Evolutionary conservation across 2,329 filamentous ascomycete genomes (phyloP), one percentile per base, ranked within the genome.

Genomic region (Aspergillus amoenus): DNA sequence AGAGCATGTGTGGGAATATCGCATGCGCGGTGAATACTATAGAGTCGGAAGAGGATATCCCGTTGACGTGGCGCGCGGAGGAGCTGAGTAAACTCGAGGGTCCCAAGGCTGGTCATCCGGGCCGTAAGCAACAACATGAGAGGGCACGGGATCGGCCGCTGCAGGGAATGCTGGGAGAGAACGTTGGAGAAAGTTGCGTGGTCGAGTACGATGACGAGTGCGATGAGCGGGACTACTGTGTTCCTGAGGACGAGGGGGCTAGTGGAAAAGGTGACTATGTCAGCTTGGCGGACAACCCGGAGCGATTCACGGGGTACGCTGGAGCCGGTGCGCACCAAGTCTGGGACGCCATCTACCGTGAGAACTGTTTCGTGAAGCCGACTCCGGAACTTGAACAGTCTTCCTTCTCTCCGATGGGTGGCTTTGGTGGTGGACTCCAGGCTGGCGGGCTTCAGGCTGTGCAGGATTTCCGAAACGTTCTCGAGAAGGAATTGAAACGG

Each of bases 131-230:
- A 57, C 91, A 93, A 69, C 81, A 82, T 67, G 87, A 92, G 70
- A 80, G 88, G 27, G 80, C 80, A 48, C 87, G 86, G 3, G 77
- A 89, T 65, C 83, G 85, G 56, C 94, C 94, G 18, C 78, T 97
- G 6, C 86, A 91, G 66, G 93, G 93, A 15, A 83, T 87, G 66
- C 77, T 99, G 8, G 94, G 94, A 46, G 91, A 93, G 51, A 80
- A 88, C 55, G 93, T 97, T 0, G 92, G 91, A 52, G 94, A 99
- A 79, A 96, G 91, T 73, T 99, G 94, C 72, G 92, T 99, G 45
- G 88, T 97, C 17, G 94, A 99, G 77, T 96, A 96, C 70, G 93
- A 97, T 68, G 93, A 97, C 69, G 93, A 97, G 75, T 96, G 92
- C 75, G 93, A 97, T 77, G 90, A 97, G 65, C 85, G 94, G 63